Base-by-base conservation (phyloP, 352 stramenopile genomes). In the Phytophthora sojae region DNA sequence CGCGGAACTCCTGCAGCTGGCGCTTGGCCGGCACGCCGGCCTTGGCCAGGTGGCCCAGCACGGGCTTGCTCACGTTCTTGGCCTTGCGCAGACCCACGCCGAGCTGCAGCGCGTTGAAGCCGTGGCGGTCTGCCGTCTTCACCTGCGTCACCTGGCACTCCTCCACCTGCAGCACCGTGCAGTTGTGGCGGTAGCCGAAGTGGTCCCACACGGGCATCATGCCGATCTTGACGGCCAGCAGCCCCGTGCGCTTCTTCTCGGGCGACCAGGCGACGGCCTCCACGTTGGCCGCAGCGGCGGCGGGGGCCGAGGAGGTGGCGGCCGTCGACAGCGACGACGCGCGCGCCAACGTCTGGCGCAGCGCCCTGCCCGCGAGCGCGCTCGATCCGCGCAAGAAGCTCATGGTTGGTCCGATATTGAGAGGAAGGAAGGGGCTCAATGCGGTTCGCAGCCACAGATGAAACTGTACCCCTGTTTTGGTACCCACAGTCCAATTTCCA, bases 171-270 rank as follows among this genome's bases (percentile, higher is more conserved):
- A 93, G 75, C 59, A 93, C 96, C 1, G 98, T 99, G 74, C 96
- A 98, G n/a, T 98, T 90, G 86, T 99, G 94, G 29, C 96, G 87
- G 67, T 97, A 93, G 5, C 98, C 98, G 87, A 96, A 99, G 66
- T 96, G 87, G 85, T 99, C 98, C 93, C 97, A 99, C 35, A 99
- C 83, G 11, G 95, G 94, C 83, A 99, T 97, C 96, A 99, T 99
- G n/a, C 98, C 98, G 42, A 99, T 86, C 84, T 99, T 99, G 71
- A 99, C 83, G 50, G 93, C 94, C 50, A 98, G 70, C 57, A 97
- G 73, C 4, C 93, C 93, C 61, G 90, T 95, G 69, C 93, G 88
- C 79, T 95, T 95, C 71, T 96, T 94, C 73, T 94, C 88, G 11
- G 80, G 80, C 55, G 77, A 78, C 88, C 86, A 95, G 17, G 77